These are phyloP conservation scores for Wickerhamomyces sp. DNA, from an alignment of 1,139 yeast genomes.

Conservation along the genomic window DNA sequence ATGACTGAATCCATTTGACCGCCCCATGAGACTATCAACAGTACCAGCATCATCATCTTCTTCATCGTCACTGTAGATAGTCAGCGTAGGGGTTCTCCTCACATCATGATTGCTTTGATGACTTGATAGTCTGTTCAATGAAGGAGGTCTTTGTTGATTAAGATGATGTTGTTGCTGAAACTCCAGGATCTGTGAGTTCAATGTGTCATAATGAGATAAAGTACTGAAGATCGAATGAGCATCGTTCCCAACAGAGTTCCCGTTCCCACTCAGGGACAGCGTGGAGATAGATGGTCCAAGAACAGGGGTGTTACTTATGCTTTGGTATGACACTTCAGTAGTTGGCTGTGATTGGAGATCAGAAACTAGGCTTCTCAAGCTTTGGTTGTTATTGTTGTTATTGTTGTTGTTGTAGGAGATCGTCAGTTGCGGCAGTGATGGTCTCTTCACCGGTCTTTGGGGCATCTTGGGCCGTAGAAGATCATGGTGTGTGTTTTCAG, in stretches of 20 bases:
- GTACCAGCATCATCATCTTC: slow-evolving; percentile 3
- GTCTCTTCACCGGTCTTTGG: slow-evolving; percentile 14
- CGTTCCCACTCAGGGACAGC: background rate
- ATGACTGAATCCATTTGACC: slow-evolving; percentile 9
- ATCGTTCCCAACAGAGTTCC: slow-evolving; percentile 4
- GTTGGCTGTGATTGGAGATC: slow-evolving; percentile 23
- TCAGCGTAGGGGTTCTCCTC: slow-evolving; percentile 23
- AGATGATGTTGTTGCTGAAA: background rate
- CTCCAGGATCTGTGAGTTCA: slow-evolving; percentile 1
- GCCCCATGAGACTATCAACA: slow-evolving; percentile 1
- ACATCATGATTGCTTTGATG: slow-evolving; percentile 4
- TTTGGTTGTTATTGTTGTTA: background rate
- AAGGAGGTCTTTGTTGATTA: background rate
- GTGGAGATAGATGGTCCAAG: background rate
- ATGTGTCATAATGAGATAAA: slow-evolving; percentile 6
- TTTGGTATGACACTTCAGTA: slow-evolving; percentile 18
- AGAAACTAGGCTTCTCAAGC: slow-evolving; percentile 10
- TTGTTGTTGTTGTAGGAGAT: slow-evolving; percentile 5
- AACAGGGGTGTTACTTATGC: slow-evolving; percentile 8
- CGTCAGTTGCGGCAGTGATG: slow-evolving; percentile 19
- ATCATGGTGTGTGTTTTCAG: background rate
- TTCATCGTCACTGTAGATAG: slow-evolving; percentile 22
- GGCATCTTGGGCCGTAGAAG: slow-evolving; percentile 7
- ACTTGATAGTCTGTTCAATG: background rate
- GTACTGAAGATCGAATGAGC: slow-evolving; percentile 11